Evolutionary conservation across 2,329 filamentous ascomycete genomes (phyloP), one percentile per base, ranked within the genome.

Genomic region (Penicillium hordei): DNA sequence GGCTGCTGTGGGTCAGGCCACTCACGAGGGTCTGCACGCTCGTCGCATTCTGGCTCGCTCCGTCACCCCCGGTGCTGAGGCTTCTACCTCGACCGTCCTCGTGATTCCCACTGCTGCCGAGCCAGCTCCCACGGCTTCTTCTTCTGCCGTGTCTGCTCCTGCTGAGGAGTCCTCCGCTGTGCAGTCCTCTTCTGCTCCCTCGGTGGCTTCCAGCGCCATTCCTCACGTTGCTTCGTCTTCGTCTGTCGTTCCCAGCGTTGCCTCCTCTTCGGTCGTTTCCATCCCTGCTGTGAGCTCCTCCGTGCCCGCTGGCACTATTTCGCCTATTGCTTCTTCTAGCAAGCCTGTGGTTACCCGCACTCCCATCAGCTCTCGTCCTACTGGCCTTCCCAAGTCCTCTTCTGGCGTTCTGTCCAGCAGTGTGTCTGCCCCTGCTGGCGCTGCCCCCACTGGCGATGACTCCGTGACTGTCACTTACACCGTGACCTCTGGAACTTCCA

Each of bases 381-480:
- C 61, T 29, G 48, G 55, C 31, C 27, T 34, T 51, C 51, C 52
- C 19, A 48, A 44, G 31, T 33, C 62, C 23, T 51, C 52, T 25
- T 57, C 57, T 21, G 48, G 27, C 13, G 29, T 4, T 17, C n/a
- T 52, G 25, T 38, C 31, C 40, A 52, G 50, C 57, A 45, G 59
- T 34, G 54, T 27, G 25, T 52, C 66, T 36, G 52, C 63, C 36
- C 61, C 67, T 48, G 59, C 68, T 36, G 61, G 62, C 55, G 69
- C 69, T 38, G 65, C 62, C 34, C 61, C 67, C 50, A 58, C 67
- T 36, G 61, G 57, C 33, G 52, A 60, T 34, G 55, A 40, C 25
- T 45, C 55, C 10, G 25, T 34, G 57, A 49, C 38, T 33, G 39
- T 78, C 42, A 76, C 75, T 48, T 77, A 77, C 69, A 78, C 75